A percentile compares a stretch with the other conserved stretches of the same genome.
Conservation (phyloP, 176 grass and related monocot species). For the Eragrostis curvula region DNA sequence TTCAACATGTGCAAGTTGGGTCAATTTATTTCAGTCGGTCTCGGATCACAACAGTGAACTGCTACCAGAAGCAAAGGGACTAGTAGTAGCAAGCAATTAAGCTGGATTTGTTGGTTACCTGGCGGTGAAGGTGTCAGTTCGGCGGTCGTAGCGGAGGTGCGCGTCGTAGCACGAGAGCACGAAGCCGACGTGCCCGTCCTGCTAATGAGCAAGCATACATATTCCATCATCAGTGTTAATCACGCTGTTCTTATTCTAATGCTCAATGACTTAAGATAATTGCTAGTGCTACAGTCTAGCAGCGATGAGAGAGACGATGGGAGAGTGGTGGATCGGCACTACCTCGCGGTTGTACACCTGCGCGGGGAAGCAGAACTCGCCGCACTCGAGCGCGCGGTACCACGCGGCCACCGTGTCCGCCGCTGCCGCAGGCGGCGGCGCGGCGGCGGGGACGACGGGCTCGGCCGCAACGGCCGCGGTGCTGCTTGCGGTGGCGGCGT, state of each 20-base stretch:
- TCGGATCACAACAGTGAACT: constrained; percentile 10
- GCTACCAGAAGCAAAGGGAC: neutral
- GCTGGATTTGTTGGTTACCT: constrained; percentile 43
- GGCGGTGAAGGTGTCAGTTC: constrained; percentile 79
- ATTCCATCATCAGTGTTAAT: constrained; percentile 5
- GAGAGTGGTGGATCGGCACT: neutral
- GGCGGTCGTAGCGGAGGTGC: constrained; percentile 77
- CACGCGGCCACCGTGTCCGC: constrained; percentile 52
- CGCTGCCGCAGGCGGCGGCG: neutral
- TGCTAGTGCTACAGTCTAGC: too few species aligned
- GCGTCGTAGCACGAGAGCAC: constrained; percentile 90
- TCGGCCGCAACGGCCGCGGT: neutral
- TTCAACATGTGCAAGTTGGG: neutral
- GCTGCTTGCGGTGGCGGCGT: neutral
- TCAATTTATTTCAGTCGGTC: neutral
- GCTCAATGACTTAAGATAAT: too few species aligned
- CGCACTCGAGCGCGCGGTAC: constrained; percentile 79
- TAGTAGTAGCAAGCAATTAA: too few species aligned
- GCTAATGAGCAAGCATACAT: constrained; percentile 34
- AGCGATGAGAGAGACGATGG: neutral
- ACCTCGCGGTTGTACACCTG: constrained; percentile 96
- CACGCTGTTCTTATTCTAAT: neutral
- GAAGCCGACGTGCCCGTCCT: constrained; percentile 90
- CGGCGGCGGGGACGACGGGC: neutral
- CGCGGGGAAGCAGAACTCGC: constrained; percentile 84